Evolutionary conservation across 1,284 basidiomycete genomes (phyloP), one percentile per base, ranked within the genome.

Genomic region (Apiotrichum laibachii): DNA sequence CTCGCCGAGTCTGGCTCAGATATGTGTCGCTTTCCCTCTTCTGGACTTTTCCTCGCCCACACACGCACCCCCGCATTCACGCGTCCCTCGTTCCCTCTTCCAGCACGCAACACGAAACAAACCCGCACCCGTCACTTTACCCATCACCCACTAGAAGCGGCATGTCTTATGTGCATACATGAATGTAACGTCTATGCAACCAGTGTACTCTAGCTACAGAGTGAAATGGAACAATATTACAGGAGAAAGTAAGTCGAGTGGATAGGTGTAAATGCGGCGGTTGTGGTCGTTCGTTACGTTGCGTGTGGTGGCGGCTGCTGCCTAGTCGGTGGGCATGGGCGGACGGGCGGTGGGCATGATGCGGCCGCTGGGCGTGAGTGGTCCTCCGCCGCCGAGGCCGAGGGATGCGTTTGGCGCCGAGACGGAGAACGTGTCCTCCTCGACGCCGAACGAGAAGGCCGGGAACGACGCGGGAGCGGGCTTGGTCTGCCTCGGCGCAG

Each of bases 271-370:
- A 26, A 35, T 31, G 34, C 46, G 34, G 22, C 15, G 50, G 13
- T 31, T 31, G 26, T 31, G 26, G 26, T 31, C 26, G 26, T 31
- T 31, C 18, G 2, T 33, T 9, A 22, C 31, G 10, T 44, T 43
- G 40, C 18, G 16, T 12, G 35, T 26, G 15, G 21, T 47, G n/a
- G n/a, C n/a, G n/a, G n/a, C 34, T 19, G 16, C 10, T 22, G 19
- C 10, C 15, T 33, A 46, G 26, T 46, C 26, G 22, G 48, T 12
- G 11, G 47, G 40, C 62, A 65, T 55, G 6, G 75, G 75, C 21
- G 75, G 75, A 53, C 62, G 68, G 2, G 75, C 66, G 0, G 75
- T 77, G 5, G 75, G 73, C 34, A 66, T 50, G 48, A 76, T 71
- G 53, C 65, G 63, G 18, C 65, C 69, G 8, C 54, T 51, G 11